These are phyloP conservation scores for Sporothrix pallida DNA, from an alignment of 2,329 filamentous ascomycete species.

Conservation along the genomic window DNA sequence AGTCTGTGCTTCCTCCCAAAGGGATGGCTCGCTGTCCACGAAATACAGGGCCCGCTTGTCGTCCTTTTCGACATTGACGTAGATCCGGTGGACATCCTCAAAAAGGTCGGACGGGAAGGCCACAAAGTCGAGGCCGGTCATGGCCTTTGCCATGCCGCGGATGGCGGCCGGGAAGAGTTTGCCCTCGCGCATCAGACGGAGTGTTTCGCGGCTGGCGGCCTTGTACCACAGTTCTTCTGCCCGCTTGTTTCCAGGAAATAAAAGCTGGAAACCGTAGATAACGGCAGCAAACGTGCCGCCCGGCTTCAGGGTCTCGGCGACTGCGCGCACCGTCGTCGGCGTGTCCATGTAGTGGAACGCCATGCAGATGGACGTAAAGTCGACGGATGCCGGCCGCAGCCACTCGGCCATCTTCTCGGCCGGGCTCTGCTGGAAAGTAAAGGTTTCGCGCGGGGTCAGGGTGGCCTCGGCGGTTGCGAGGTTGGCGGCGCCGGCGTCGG, in stretches of 20 bases:
- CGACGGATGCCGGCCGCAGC: slow-evolving; percentile 33
- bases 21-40: slow-evolving; percentile 33
- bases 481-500: slow-evolving; percentile 37
- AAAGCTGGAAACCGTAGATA: slow-evolving; percentile 38
- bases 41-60: slow-evolving; percentile 34
- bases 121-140: slow-evolving; percentile 37
- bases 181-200: slow-evolving; percentile 36
- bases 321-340: slow-evolving; percentile 32
- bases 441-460: slow-evolving; percentile 28
- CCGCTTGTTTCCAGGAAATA: slow-evolving; percentile 33
- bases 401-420: slow-evolving; percentile 34
- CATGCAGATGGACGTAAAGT: slow-evolving; percentile 38
- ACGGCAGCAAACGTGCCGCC: slow-evolving; percentile 36
- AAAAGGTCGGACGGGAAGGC: slow-evolving; percentile 35
- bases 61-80: slow-evolving; percentile 30
- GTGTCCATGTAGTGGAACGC: slow-evolving; percentile 39
- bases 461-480: slow-evolving; percentile 32
- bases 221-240: slow-evolving; percentile 36
- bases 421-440: slow-evolving; percentile 34
- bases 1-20: slow-evolving; percentile 31
- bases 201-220: slow-evolving; percentile 34
- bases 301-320: slow-evolving; percentile 35
- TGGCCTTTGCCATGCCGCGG: slow-evolving; percentile 35
- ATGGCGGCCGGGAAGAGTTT: slow-evolving; percentile 37
- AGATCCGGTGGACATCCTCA: slow-evolving; percentile 32